Evolutionary conservation across 163 green algal species (phyloP), one percentile per base, ranked within the genome.

Genomic region (Coccomyxa subellipsoidea): DNA sequence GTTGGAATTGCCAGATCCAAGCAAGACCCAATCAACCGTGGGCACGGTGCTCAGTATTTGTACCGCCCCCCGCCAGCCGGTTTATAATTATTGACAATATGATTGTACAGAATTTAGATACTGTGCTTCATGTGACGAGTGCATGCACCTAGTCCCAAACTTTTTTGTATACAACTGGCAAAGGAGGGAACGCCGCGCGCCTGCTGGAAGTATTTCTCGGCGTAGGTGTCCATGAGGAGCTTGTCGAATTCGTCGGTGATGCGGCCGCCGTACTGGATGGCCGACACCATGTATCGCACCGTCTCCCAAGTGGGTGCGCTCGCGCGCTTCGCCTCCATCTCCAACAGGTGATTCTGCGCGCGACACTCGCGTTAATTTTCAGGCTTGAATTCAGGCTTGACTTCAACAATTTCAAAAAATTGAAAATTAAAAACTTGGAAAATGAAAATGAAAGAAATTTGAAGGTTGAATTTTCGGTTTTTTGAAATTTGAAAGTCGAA

Each of bases 201-300:
- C 39, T 80, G 66, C 69, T 93, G 85, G 91, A 95, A 96, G 89
- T 94, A 97, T 83, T 88, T 85, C 79, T 90, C 89, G 23, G 88
- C 88, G 73, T 89, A 92, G 18, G 94, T 95, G 86, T 96, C 87
- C 93, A 98, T 97, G 3, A 98, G 90, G 76, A 96, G 87, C 84
- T 95, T 87, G 88, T 99, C 96, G 80, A 95, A 96, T 87, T 96
- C 94, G 86, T 98, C 95, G 2, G 94, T 98, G 90, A 99, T 98
- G 81, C 94, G 90, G 54, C 96, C 96, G 40, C 95, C 95, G 87
- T 99, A 99, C 91, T 98, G 93, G 88, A 99, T 98, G 71, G 83
- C 86, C n/a, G 84, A 89, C 69, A 98, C 90, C 95, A 99, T 97
- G 93, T 98, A 98, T 27, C 94, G 93, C 69, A 99, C 92, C 31